A percentile compares a stretch with the other conserved stretches of the same genome.
Conservation (phyloP, 2,329 filamentous ascomycete genomes). For the Verticillium longisporum region DNA sequence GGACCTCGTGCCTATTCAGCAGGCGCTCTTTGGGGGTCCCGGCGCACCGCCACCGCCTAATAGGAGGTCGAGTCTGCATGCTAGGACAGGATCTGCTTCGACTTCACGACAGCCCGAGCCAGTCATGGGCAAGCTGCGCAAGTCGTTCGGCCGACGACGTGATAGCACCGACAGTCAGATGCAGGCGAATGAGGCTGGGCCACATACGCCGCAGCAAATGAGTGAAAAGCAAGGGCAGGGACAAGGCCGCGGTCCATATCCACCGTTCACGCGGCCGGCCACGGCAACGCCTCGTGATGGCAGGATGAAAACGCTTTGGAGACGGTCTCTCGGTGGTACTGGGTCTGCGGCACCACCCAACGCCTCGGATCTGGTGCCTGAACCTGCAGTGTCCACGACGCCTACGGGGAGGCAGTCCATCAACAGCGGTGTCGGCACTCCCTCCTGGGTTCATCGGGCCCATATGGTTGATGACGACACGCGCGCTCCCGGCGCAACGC, state of each 20-base stretch:
- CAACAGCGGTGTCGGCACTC: constrained; percentile 25
- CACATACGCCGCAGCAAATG: constrained; percentile 12
- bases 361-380: background rate
- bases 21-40: constrained; percentile 27
- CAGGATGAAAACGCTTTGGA: constrained; percentile 44
- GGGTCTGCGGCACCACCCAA: constrained; percentile 12
- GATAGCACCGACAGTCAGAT: constrained; percentile 22
- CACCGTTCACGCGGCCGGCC: constrained; percentile 30
- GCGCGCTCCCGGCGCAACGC: constrained; percentile 36
- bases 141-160: constrained; percentile 17
- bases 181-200: background rate
- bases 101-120: constrained; percentile 10
- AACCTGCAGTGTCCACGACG: constrained; percentile 7
- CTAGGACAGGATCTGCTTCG: constrained; percentile 30
- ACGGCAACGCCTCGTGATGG: constrained; percentile 32
- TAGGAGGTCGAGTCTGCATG: constrained; percentile 46
- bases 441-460: constrained; percentile 29
- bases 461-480: constrained; percentile 33
- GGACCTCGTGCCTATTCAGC: constrained; percentile 35
- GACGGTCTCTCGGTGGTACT: constrained; percentile 38
- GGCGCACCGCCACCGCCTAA: constrained; percentile 41
- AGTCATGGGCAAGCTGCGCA: constrained; percentile 15
- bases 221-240: constrained; percentile 22
- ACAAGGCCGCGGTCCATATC: constrained; percentile 32
- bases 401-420: constrained; percentile 8